Percentiles rank a stretch among this genome's conserved stretches.
Evolutionary conservation across 768 basidiomycete species (phyloP).

Genomic region (Tubosaeta sp.): DNA sequence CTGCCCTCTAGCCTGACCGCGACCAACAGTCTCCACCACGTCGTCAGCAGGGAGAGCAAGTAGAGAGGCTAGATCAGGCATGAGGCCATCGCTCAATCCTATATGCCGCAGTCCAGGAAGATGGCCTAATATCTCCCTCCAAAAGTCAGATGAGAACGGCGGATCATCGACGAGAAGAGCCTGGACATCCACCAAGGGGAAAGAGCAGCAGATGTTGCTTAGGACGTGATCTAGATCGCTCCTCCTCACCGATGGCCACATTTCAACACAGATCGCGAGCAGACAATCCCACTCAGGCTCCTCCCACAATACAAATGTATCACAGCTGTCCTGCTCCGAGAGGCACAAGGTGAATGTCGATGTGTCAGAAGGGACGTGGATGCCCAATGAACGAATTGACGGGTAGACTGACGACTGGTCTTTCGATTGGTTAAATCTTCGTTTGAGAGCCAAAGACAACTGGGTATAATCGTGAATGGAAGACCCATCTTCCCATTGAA

Average conservation of each 20-base stretch:
- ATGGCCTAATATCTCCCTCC: background rate
- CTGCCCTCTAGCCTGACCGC: too few relatives aligned
- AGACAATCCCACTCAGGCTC: background rate
- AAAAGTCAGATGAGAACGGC: background rate
- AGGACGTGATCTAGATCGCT: background rate
- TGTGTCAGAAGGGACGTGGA: background rate
- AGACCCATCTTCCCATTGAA: background rate
- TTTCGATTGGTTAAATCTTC: background rate
- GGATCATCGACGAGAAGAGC: background rate
- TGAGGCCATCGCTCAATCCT: background rate
- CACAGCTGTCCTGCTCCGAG: too few relatives aligned
- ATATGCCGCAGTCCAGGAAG: conserved; percentile 1
- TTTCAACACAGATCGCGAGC: background rate
- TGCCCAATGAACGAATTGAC: background rate
- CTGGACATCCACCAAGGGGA: background rate
- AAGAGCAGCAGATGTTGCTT: background rate
- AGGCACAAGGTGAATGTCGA: too few relatives aligned
- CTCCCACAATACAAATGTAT: too few relatives aligned
- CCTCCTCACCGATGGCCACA: background rate
- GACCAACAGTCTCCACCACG: background rate
- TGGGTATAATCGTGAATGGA: background rate
- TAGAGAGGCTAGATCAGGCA: background rate
- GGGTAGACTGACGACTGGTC: background rate
- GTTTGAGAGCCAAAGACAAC: background rate
- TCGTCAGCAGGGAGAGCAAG: background rate